Evolutionary conservation across 2,329 filamentous ascomycete species (phyloP).

Genomic region (Penicillium sp.): DNA sequence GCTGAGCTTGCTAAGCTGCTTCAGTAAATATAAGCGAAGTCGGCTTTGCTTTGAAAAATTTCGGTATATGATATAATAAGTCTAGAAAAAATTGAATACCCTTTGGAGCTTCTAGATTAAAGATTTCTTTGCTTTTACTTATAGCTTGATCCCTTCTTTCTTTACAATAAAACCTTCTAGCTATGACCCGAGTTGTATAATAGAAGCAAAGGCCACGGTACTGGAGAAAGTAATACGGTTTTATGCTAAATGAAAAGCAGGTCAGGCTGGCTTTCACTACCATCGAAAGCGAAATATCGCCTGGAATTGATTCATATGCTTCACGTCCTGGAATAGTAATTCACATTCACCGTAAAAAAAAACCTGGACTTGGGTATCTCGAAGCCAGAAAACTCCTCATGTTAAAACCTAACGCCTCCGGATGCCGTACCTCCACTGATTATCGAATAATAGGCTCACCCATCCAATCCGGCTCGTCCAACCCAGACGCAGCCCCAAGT

Average conservation of each 20-base stretch:
- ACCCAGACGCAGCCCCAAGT: slow-evolving; percentile 22
- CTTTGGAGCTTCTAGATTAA: slow-evolving; percentile 13
- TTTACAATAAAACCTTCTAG: too few relatives aligned
- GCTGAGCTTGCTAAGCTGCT: slow-evolving; percentile 71
- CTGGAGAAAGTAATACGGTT: background rate
- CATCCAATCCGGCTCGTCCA: slow-evolving; percentile 52
- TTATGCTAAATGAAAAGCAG: background rate
- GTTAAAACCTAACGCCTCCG: slow-evolving; percentile 1
- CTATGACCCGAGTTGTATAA: background rate
- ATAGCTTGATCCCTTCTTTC: too few relatives aligned
- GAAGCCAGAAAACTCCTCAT: slow-evolving; percentile 13
- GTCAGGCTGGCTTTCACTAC: background rate
- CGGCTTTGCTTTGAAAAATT: slow-evolving; percentile 1
- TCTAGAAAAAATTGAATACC: slow-evolving; percentile 27
- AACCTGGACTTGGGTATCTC: slow-evolving; percentile 21
- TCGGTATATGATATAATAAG: slow-evolving; percentile 27
- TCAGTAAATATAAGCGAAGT: slow-evolving; percentile 36
- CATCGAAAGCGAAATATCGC: background rate
- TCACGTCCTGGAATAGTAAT: background rate
- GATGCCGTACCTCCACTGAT: slow-evolving; percentile 18
- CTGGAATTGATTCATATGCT: background rate
- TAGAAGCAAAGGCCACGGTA: background rate
- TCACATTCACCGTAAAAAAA: slow-evolving; percentile 3
- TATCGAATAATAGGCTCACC: slow-evolving; percentile 48
- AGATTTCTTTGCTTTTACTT: background rate